phyloP scores from a whole-genome alignment of 2,329 filamentous ascomycete genomes.

The Onygena corvina region DNA sequence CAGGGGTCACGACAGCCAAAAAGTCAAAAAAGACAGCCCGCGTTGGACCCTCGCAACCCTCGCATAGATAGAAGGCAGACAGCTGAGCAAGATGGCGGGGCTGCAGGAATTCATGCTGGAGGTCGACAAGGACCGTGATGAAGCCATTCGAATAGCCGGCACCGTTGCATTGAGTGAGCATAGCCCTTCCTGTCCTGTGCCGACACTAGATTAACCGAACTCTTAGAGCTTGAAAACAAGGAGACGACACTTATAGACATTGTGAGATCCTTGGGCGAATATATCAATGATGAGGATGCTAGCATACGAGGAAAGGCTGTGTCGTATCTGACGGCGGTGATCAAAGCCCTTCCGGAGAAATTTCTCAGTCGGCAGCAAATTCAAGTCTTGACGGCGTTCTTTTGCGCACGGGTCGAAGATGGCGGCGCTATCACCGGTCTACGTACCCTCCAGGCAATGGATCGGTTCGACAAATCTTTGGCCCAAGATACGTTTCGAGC shows the following conservation, averaged over 20 bases:
- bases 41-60: neutral
- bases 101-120: constrained; percentile 39
- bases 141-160: constrained; percentile 35
- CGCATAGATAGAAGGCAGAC: neutral
- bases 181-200: constrained; percentile 3
- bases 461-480: constrained; percentile 48
- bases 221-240: constrained; percentile 46
- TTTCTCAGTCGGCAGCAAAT: constrained; percentile 50
- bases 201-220: constrained; percentile 17
- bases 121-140: constrained; percentile 36
- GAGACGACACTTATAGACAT: constrained; percentile 50
- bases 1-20: neutral
- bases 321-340: constrained; percentile 34
- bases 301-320: constrained; percentile 48
- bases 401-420: constrained; percentile 53
- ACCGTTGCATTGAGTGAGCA: constrained; percentile 34
- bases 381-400: constrained; percentile 51
- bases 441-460: constrained; percentile 46
- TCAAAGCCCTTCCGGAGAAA: constrained; percentile 40
- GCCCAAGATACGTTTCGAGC: constrained; percentile 43
- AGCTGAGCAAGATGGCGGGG: constrained; percentile 34
- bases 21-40: neutral
- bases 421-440: constrained; percentile 49
- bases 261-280: constrained; percentile 53
- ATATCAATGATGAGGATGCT: constrained; percentile 54